phyloP scores from a whole-genome alignment of 345 rosid genomes.

The Barbarea vulgaris region DNA sequence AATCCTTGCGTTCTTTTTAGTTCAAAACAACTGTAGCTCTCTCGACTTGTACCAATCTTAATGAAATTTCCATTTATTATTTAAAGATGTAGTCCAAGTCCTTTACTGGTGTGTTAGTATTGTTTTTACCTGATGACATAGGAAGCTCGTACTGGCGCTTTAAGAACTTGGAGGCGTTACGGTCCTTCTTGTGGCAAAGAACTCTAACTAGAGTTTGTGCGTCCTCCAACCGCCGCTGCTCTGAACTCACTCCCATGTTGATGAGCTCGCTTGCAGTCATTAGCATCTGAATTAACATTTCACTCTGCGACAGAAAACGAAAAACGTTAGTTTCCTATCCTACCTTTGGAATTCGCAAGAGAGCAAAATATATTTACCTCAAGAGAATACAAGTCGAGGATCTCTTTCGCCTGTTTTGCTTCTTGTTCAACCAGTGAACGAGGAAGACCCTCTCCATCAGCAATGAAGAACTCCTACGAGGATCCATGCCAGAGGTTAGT shows the following conservation, averaged over 20 bases:
- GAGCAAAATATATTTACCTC: conserved; percentile 54
- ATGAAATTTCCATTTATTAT: background rate
- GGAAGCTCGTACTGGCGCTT: conserved; percentile 88
- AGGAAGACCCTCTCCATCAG: conserved; percentile 94
- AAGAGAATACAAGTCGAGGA: conserved; percentile 71
- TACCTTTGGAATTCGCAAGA: background rate
- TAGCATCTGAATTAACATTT: conserved; percentile 72
- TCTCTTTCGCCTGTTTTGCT: conserved; percentile 70
- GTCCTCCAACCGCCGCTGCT: conserved; percentile 55
- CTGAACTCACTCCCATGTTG: conserved; percentile 61
- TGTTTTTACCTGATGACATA: conserved; percentile 79
- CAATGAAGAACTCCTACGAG: conserved; percentile 84
- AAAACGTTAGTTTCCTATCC: background rate
- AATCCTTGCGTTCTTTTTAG: conserved; percentile 16
- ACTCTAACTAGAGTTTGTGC: conserved; percentile 83
- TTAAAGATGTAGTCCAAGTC: background rate
- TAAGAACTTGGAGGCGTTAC: conserved; percentile 80
- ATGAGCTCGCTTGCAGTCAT: conserved; percentile 84
- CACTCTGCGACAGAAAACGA: conserved; percentile 56
- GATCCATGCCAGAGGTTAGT: conserved; percentile 26
- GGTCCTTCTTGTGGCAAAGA: conserved; percentile 94
- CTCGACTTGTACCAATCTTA: conserved; percentile 28
- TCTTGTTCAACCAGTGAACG: conserved; percentile 85
- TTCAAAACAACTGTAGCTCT: conserved; percentile 18
- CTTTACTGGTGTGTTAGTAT: conserved; percentile 2